Percentiles rank a stretch among this genome's conserved stretches.
Evolutionary conservation across 202 grass and related monocot genomes (phyloP).

Genomic region (Panicum virgatum): DNA sequence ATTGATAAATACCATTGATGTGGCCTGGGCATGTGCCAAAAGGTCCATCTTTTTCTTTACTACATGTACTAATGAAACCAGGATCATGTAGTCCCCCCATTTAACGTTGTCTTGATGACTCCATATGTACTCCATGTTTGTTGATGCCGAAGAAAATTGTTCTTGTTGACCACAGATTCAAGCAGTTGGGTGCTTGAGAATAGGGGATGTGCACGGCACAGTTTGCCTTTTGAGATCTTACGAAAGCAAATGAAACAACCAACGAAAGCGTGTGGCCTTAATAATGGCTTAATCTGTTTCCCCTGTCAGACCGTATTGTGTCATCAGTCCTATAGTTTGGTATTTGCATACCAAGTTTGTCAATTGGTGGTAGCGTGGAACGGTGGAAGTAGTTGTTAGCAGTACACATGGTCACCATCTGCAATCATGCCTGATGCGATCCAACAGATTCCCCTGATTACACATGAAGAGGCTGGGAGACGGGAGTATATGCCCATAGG

Average conservation of each 20-base stretch:
- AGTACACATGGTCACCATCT: too few species aligned
- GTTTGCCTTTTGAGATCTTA: not conserved
- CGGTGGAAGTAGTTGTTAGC: not conserved
- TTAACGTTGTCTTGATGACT: not conserved
- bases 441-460: too few species aligned
- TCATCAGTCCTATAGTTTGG: not conserved
- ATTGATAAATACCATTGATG: not conserved
- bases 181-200: not conserved
- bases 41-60: not conserved
- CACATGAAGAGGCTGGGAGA: too few species aligned
- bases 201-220: not conserved
- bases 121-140: not conserved
- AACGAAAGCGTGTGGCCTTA: not conserved
- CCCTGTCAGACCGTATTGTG: not conserved
- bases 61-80: not conserved
- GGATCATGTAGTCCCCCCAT: not conserved
- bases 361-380: too few species aligned
- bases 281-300: not conserved
- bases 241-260: not conserved
- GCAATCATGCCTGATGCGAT: too few species aligned
- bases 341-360: too few species aligned
- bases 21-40: constrained; percentile 7
- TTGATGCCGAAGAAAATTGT: not conserved
- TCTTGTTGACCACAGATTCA: not conserved
- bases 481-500: too few species aligned